Percentiles rank a stretch among this genome's conserved stretches.
These are phyloP conservation scores for Sarcomyxa edulis DNA, from an alignment of 768 basidiomycete species.

Conservation along the genomic window DNA sequence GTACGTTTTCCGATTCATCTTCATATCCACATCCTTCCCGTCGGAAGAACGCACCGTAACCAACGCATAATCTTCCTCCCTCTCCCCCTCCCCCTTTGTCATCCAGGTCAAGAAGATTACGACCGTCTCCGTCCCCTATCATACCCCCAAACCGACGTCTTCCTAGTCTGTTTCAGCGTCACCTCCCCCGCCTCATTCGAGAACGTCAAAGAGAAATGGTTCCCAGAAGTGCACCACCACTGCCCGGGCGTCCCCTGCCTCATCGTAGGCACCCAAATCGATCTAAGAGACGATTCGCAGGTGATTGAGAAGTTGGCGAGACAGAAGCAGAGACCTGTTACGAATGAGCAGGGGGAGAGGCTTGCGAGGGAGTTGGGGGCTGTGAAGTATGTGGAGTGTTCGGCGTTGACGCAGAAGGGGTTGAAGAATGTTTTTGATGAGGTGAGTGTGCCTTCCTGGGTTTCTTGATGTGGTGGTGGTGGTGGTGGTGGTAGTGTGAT, in stretches of 20 bases:
- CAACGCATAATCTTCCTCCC: no score
- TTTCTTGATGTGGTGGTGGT: no score
- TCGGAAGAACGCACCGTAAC: no score
- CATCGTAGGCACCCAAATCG: conserved; percentile 98
- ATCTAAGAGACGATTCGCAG: conserved; percentile 88
- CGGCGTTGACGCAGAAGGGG: conserved; percentile 97
- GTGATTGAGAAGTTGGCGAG: conserved; percentile 93
- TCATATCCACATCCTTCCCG: no score
- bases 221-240: conserved; percentile 99
- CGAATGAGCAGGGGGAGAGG: conserved; percentile 83
- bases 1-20: conserved; percentile 42
- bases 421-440: conserved; percentile 99
- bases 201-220: conserved; percentile 99
- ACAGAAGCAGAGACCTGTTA: conserved; percentile 95
- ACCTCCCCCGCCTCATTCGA: conserved; percentile 98
- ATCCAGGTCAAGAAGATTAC: conserved; percentile 96
- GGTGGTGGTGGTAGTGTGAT: no score
- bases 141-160: conserved; percentile 99
- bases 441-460: conserved; percentile 48
- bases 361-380: conserved; percentile 97
- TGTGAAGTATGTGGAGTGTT: conserved; percentile 99
- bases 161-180: conserved; percentile 99
- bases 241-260: conserved; percentile 99
- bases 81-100: conserved; percentile 7
- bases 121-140: conserved; percentile 98